Evolutionary conservation across 2,329 filamentous ascomycete species (phyloP), one percentile per base, ranked within the genome.

Genomic region (Keithomyces neogunnii): DNA sequence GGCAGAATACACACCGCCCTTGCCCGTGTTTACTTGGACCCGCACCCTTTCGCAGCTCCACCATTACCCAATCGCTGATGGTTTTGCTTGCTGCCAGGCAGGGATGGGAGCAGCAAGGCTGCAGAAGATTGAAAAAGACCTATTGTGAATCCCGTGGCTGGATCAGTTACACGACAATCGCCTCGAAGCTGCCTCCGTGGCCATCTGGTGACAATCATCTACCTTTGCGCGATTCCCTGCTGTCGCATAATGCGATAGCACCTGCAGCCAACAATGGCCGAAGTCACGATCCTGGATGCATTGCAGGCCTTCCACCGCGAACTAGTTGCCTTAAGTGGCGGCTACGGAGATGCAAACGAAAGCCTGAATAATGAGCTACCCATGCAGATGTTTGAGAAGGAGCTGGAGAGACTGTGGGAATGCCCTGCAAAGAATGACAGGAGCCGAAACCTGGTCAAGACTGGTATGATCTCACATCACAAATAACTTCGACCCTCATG

Each of bases 271-370:
- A 63, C 19, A 58, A 92, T 93, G 89, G 82, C 85, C 67, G 84
- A 86, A 63, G 74, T 82, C 65, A 84, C 84, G 66, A 82, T 80
- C 63, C 77, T 95, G 64, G 85, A 85, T 64, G 81, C 84, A 69
- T 82, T 97, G 62, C 84, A 91, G 73, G 84, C 82, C 68, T 82
- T 99, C 61, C 88, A 95, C 69, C 82, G 87, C 67, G 90, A 96
- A 71, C 82, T 99, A 55, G 75, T 86, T 59, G 84, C 86, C 52
- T 77, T 93, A 60, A 81, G 82, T 56, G 85, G 93, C 62, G 81
- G 82, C 51, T 81, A 85, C 49, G 71, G 72, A 49, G 73, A 76
- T 44, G 72, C 71, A 52, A 76, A 82, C 33, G 85, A 86, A 59
- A 73, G 87, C 44, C 79, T 92, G 48, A 82, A 87, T 54, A 79